Evolutionary conservation across 2,329 filamentous ascomycete genomes (phyloP), one percentile per base, ranked within the genome.

Genomic region (Hypoxylon sp.): DNA sequence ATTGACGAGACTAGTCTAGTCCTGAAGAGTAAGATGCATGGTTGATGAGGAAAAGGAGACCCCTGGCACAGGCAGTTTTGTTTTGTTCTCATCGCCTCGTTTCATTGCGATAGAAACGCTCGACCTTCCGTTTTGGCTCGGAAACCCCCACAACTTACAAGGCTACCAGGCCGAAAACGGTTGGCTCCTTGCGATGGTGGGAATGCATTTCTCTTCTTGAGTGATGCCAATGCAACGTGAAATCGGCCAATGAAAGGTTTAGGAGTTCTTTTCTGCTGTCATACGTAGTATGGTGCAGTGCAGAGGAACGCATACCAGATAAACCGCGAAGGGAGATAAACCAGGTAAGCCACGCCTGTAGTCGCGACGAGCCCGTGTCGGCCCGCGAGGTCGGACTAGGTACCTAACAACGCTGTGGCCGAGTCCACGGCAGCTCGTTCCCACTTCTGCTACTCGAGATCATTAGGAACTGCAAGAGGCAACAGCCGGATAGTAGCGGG

Each of bases 111-210:
- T 59, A 39, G 50, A 56, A 59, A 59, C 64, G 50, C 56, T 65
- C 41, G 59, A 68, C 62, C 65, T 68, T 65, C 62, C 59, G 47
- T 52, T 68, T 64, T 66, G 62, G 65, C 56, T 59, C 50, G 56
- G 59, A 22, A 63, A 63, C 58, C 53, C 56, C 62, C 65, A 65
- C 59, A 65, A 59, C 54, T 59, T 59, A 61, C 59, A 68, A 64
- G 51, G 54, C 56, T 65, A 64, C 65, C 54, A 49, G 49, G 41
- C 37, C 20, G n/a, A 58, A 49, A 34, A 55, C 52, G 56, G 56
- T 59, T 44, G 51, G 46, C 28, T 58, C 22, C 46, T 41, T 61
- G 54, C 57, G 39, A 64, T 52, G 62, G 59, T 58, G 59, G 52
- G 59, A 65, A 65, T 46, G 50, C 47, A 48, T 46, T 52, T 51